Percentiles rank a stretch among this genome's conserved stretches.
Evolutionary conservation across 352 stramenopile species (phyloP).

Genomic region (Halophytophthora polymorphica): DNA sequence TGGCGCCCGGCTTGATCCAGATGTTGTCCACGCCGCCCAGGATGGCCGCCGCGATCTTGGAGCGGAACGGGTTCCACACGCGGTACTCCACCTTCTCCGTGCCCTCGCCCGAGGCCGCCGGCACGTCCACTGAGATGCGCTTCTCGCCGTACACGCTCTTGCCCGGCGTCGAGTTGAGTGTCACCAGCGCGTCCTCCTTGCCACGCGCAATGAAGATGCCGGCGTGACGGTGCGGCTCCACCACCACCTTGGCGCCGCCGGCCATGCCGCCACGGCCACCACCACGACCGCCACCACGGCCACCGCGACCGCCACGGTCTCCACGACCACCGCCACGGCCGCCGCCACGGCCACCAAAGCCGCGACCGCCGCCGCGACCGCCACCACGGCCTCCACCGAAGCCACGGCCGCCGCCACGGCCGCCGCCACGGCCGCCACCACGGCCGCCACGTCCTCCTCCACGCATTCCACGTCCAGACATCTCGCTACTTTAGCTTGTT

Average conservation of each 20-base stretch:
- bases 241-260: conserved; percentile 95
- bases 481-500: too few species aligned
- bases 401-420: conserved; percentile 44
- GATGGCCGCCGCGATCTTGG: conserved; percentile 98
- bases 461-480: conserved; percentile 66
- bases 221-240: conserved; percentile 97
- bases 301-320: conserved; percentile 39
- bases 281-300: conserved; percentile 59
- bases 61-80: conserved; percentile 99
- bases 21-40: conserved; percentile 99
- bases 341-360: conserved; percentile 35
- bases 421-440: too few species aligned
- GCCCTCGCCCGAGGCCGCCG: conserved; percentile 83
- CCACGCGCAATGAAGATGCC: conserved; percentile 98
- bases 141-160: conserved; percentile 99
- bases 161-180: conserved; percentile 97
- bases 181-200: conserved; percentile 99
- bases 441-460: conserved; percentile 50
- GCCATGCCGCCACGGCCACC: conserved; percentile 89
- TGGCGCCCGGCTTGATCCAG: conserved; percentile 96
- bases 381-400: conserved; percentile 39
- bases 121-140: conserved; percentile 97
- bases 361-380: conserved; percentile 40
- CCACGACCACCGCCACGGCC: conserved; percentile 38
- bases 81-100: conserved; percentile 99